These are phyloP conservation scores for Coniferiporia weirii DNA, from an alignment of 1,284 basidiomycete species.

Conservation along the genomic window DNA sequence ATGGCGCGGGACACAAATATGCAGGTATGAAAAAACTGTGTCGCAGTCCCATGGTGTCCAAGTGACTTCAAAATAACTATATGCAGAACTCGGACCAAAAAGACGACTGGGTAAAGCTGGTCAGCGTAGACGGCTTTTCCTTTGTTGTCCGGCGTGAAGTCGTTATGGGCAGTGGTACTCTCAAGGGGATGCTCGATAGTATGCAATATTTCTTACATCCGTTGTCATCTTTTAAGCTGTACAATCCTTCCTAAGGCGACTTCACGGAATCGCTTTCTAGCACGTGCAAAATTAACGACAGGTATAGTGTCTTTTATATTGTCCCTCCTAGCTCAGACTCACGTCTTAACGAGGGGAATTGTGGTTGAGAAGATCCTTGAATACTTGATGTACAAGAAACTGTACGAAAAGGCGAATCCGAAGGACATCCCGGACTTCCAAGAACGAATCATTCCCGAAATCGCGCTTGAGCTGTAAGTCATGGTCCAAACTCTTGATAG, in stretches of 20 bases:
- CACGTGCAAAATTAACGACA: conserved; percentile 42
- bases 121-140: conserved; percentile 55
- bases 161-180: conserved; percentile 50
- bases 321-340: not conserved
- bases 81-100: not conserved
- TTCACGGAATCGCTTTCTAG: conserved; percentile 48
- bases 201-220: conserved; percentile 25
- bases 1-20: not conserved
- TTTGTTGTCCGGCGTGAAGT: conserved; percentile 55
- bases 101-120: conserved; percentile 59
- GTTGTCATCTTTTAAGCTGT: conserved; percentile 13
- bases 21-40: not conserved
- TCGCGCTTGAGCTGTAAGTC: conserved; percentile 77
- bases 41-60: not conserved
- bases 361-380: conserved; percentile 80
- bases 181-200: conserved; percentile 41
- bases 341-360: conserved; percentile 44
- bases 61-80: not conserved
- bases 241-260: conserved; percentile 30
- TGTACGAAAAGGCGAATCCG: conserved; percentile 57
- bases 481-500: conserved; percentile 5
- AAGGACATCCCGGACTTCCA: conserved; percentile 76
- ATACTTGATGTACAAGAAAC: conserved; percentile 74
- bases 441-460: conserved; percentile 74
- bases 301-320: conserved; percentile 28